phyloP scores from a whole-genome alignment of 306 rosid genomes.

The Trifolium subterraneum region DNA sequence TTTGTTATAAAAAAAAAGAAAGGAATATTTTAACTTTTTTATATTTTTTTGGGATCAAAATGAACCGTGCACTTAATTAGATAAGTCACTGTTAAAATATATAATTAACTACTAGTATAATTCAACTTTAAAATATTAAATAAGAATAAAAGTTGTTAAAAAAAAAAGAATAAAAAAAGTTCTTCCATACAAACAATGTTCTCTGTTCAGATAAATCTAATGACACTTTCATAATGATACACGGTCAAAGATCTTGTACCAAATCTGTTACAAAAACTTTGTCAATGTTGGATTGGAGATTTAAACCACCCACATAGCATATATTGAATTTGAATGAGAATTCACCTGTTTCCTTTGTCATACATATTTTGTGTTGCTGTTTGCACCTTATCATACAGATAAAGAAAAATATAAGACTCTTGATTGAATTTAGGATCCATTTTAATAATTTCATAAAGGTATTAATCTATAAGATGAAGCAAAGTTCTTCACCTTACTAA shows the following conservation, averaged over 20 bases:
- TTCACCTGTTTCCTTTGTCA: too few relatives aligned
- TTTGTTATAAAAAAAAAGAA: too few relatives aligned
- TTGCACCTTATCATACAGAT: background rate
- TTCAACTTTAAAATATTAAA: background rate
- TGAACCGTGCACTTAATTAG: background rate
- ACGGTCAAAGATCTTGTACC: background rate
- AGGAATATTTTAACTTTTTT: background rate
- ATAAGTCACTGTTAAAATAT: background rate
- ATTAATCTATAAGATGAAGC: background rate
- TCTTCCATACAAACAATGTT: background rate
- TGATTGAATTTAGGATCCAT: background rate
- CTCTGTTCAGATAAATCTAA: background rate
- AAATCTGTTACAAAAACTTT: background rate
- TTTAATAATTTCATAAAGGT: background rate
- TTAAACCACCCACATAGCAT: background rate
- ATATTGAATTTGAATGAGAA: background rate
- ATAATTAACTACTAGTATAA: too few relatives aligned
- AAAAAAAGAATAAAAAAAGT: too few relatives aligned
- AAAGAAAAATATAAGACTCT: slow-evolving; percentile 2
- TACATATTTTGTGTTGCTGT: background rate
- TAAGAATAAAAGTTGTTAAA: too few relatives aligned
- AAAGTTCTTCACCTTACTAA: background rate
- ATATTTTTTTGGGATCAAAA: background rate
- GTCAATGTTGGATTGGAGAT: background rate
- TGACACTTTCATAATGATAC: background rate